Percentiles rank a stretch among this genome's conserved stretches.
phyloP scores from a whole-genome alignment of 805 yeast species.

The Candida sonorensis region DNA sequence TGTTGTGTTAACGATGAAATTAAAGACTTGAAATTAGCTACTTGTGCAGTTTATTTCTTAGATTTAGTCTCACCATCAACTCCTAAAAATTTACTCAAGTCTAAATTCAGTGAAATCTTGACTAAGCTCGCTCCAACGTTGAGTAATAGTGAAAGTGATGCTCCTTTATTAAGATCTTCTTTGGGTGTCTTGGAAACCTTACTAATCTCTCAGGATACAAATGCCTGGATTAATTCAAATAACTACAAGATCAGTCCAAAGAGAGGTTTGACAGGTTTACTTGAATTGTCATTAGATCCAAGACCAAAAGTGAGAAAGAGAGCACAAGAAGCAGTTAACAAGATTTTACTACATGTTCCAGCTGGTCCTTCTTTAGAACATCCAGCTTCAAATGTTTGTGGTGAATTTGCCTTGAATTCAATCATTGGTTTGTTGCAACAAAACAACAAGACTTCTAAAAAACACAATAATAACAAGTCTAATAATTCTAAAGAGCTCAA shows the following conservation, averaged over 20 bases:
- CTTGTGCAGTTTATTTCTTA: slow-evolving; percentile 72
- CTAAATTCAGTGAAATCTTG: slow-evolving; percentile 72
- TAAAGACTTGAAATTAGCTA: slow-evolving; percentile 56
- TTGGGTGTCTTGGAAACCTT: slow-evolving; percentile 80
- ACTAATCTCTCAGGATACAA: slow-evolving; percentile 70
- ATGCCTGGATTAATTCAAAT: slow-evolving; percentile 62
- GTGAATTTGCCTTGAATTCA: slow-evolving; percentile 57
- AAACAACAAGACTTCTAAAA: slow-evolving; percentile 27
- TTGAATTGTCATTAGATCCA: slow-evolving; percentile 75
- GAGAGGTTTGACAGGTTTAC: slow-evolving; percentile 71
- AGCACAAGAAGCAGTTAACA: slow-evolving; percentile 81
- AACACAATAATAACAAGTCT: slow-evolving; percentile 26
- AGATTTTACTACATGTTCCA: slow-evolving; percentile 60
- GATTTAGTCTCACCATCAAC: slow-evolving; percentile 73
- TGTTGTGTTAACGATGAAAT: slow-evolving; percentile 48
- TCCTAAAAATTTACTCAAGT: slow-evolving; percentile 59
- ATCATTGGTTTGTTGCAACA: slow-evolving; percentile 40
- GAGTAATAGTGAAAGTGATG: slow-evolving; percentile 60
- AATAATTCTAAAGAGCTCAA: slow-evolving; percentile 38
- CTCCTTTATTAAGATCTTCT: slow-evolving; percentile 76
- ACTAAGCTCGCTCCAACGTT: slow-evolving; percentile 77
- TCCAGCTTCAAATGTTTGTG: slow-evolving; percentile 64
- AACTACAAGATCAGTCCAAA: slow-evolving; percentile 58
- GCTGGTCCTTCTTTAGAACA: slow-evolving; percentile 74
- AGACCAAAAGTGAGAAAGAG: slow-evolving; percentile 95